Conservation (phyloP, 1,284 basidiomycete genomes). For the Fomitopsis palustris region DNA sequence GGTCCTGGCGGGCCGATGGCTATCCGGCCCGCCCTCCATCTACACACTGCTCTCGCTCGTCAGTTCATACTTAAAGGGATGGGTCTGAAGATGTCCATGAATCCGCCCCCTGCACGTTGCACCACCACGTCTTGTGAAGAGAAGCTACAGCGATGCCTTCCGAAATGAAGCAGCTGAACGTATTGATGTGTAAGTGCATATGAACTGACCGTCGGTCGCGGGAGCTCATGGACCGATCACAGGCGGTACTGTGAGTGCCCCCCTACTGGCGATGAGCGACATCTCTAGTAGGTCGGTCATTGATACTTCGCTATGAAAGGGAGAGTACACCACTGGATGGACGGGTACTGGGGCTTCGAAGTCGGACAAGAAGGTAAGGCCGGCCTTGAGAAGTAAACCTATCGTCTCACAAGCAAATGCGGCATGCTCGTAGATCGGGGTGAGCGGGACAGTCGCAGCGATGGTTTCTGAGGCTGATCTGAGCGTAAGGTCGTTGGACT, state of each 20-base stretch:
- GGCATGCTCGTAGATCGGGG: constrained; percentile 52
- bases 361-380: constrained; percentile 85
- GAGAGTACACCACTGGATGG: constrained; percentile 94
- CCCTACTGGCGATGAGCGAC: not conserved
- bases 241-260: constrained; percentile 22
- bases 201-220: not conserved
- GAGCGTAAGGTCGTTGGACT: constrained; percentile 75
- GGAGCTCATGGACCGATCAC: constrained; percentile 10
- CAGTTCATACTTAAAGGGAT: constrained; percentile 7
- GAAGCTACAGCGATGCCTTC: constrained; percentile 13
- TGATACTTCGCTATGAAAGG: constrained; percentile 36
- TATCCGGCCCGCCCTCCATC: constrained; percentile 5
- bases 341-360: constrained; percentile 86
- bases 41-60: not conserved
- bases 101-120: not conserved
- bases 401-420: too few relatives aligned
- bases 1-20: constrained; percentile 3
- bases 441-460: constrained; percentile 32
- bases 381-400: not conserved
- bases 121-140: not conserved
- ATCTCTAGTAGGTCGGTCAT: not conserved
- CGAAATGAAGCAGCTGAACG: constrained; percentile 22
- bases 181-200: constrained; percentile 22
- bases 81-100: not conserved
- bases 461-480: not conserved